Percentiles rank a stretch among this genome's conserved stretches.
Evolutionary conservation across 1,139 yeast species (phyloP).

Genomic region (Suhomyces maxii): DNA sequence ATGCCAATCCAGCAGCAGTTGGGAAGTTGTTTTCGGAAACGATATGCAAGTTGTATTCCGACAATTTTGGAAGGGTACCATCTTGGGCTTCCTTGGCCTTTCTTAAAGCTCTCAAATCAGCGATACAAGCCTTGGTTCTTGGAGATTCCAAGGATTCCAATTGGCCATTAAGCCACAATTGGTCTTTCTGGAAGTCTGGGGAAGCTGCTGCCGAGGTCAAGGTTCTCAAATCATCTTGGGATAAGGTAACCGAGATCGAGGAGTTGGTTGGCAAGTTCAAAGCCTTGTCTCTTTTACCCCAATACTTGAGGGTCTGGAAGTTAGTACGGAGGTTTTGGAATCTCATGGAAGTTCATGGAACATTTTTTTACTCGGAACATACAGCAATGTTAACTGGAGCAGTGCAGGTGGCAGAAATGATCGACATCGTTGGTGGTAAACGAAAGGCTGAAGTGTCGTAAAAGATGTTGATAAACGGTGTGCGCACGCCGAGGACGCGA

Average conservation of each 20-base stretch:
- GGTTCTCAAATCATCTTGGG: conserved; percentile 88
- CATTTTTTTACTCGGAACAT: conserved; percentile 27
- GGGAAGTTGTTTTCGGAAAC: conserved; percentile 97
- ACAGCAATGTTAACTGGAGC: conserved; percentile 98
- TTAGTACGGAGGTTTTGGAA: conserved; percentile 20
- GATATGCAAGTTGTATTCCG: conserved; percentile 69
- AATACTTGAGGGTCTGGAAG: conserved; percentile 80
- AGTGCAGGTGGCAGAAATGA: conserved; percentile 77
- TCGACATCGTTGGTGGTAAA: conserved; percentile 30
- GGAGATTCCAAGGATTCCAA: conserved; percentile 64
- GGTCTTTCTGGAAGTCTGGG: conserved; percentile 57
- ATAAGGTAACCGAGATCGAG: conserved; percentile 88
- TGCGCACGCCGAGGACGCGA: conserved; percentile 1
- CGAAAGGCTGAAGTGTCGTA: background rate
- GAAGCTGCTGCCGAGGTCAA: conserved; percentile 84
- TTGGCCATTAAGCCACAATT: conserved; percentile 79
- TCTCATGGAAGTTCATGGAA: background rate
- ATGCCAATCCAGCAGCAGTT: conserved; percentile 97
- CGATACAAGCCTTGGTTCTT: conserved; percentile 78
- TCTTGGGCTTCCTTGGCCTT: conserved; percentile 51
- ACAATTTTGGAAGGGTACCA: conserved; percentile 55
- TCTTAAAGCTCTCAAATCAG: conserved; percentile 72
- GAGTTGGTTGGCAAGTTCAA: conserved; percentile 94
- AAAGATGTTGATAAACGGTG: conserved; percentile 3
- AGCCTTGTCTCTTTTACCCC: conserved; percentile 94